These are phyloP conservation scores for Myriosclerotinia curreyana DNA, from an alignment of 2,329 filamentous ascomycete genomes.

Conservation along the genomic window DNA sequence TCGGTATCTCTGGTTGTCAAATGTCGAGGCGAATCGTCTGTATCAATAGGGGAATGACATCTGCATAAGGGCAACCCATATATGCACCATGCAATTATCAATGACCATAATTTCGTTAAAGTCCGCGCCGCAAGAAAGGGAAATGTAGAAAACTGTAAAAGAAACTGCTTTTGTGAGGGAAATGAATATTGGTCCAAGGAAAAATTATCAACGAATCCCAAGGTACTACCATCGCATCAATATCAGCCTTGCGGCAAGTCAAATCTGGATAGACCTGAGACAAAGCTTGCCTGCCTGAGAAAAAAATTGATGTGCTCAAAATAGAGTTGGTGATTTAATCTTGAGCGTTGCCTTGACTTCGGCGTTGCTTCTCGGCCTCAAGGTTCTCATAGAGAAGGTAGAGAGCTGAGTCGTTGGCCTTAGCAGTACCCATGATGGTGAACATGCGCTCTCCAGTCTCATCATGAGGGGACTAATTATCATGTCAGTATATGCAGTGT, in stretches of 20 bases:
- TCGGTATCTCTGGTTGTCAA: conserved; percentile 40
- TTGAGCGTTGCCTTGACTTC: conserved; percentile 65
- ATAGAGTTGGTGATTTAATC: conserved; percentile 32
- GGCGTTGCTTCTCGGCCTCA: conserved; percentile 97
- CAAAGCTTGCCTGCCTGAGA: conserved; percentile 50
- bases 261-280: conserved; percentile 53
- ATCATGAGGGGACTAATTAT: conserved; percentile 72
- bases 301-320: conserved; percentile 43
- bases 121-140: conserved; percentile 38
- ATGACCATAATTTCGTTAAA: conserved; percentile 43
- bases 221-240: conserved; percentile 45
- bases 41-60: conserved; percentile 36
- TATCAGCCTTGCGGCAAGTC: conserved; percentile 61
- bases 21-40: conserved; percentile 41
- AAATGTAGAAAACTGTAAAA: conserved; percentile 35
- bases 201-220: conserved; percentile 35
- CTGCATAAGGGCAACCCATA: conserved; percentile 31
- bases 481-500: conserved; percentile 19
- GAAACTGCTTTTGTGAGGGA: conserved; percentile 41
- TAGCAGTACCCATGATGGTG: conserved; percentile 94
- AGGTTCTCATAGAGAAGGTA: conserved; percentile 98
- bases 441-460: conserved; percentile 99
- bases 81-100: conserved; percentile 36
- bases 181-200: conserved; percentile 26
- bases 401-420: conserved; percentile 91